Base-by-base conservation (phyloP, 768 basidiomycete genomes). In the Pleurotus pulmonarius region DNA sequence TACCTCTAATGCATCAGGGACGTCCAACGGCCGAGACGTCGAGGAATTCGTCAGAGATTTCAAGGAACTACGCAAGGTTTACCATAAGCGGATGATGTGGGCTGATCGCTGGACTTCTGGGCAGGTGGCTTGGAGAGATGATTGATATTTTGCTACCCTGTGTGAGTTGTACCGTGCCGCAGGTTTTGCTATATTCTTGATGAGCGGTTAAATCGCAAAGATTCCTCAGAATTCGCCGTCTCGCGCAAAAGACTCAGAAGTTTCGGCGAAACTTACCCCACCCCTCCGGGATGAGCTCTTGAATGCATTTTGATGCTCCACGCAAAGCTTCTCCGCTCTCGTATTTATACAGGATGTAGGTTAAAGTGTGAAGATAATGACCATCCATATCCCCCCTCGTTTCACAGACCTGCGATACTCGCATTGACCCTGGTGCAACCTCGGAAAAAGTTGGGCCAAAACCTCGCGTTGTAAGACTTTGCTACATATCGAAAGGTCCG, bases 41-140 rank as follows among this genome's bases (percentile, higher is more conserved):
- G 94, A 97, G 58, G 84, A 88, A 44, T 98, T 98, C 61, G 83
- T 97, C 52, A 86, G 77, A 63, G 85, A 92, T 62, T 97, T 95
- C 74, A 92, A 88, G 65, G 92, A 94, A 51, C 68, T 85, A 40
- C 74, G 96, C 61, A 95, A 92, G 72, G 78, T 80, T n/a, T 98
- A 94, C 70, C 95, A 98, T 69, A 97, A 96, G 71, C 79, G 95
- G 15, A 86, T 86, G 2, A 86, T 96, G 67, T 97, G 92, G 90
- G 83, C 84, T 15, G 91, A 93, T 66, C 45, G 87, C 62, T 98
- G 95, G 93, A 76, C 85, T 1, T 79, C 82, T 34, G 92, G 91
- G 2, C 87, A 92, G 62, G 93, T 98, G 5, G 78, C 81, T 25
- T 97, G 94, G 94, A 78, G 85, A 60, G 90, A 92, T 49, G 80